Conservation (phyloP, 106 monocot genomes). For the Acanthochlamys bracteata region DNA sequence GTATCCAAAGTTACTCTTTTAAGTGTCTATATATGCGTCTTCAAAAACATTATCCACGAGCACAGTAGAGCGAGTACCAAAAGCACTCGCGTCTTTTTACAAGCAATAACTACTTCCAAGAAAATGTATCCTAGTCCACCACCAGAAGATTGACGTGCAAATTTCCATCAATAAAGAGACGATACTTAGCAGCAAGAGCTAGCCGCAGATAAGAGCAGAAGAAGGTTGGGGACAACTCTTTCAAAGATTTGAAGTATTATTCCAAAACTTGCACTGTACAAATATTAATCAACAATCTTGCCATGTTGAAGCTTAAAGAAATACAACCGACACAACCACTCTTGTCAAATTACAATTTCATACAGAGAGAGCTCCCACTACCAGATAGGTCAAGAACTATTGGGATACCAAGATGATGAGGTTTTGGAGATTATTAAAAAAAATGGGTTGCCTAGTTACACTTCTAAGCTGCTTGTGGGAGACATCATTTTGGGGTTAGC, state of each 20-base stretch:
- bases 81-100: too few species aligned
- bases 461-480: conserved; percentile 19
- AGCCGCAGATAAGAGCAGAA: too few species aligned
- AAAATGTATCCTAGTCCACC: too few species aligned
- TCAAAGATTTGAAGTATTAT: background rate
- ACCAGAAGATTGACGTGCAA: too few species aligned
- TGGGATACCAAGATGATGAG: background rate
- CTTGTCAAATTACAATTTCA: conserved; percentile 12
- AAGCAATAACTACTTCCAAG: too few species aligned
- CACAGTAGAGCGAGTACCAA: too few species aligned
- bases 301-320: background rate
- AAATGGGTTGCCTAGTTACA: conserved; percentile 27
- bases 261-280: background rate
- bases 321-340: conserved; percentile 2
- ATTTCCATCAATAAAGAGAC: too few species aligned
- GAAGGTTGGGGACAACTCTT: background rate
- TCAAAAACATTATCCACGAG: too few species aligned
- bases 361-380: conserved; percentile 8
- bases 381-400: background rate
- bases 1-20: too few species aligned
- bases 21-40: too few species aligned
- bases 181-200: background rate
- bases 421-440: conserved; percentile 17
- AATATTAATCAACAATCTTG: background rate
- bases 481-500: conserved; percentile 13